Evolutionary conservation across 148 eudicot species (phyloP), one percentile per base, ranked within the genome.

Genomic region (Rhododendron ferrugineum): DNA sequence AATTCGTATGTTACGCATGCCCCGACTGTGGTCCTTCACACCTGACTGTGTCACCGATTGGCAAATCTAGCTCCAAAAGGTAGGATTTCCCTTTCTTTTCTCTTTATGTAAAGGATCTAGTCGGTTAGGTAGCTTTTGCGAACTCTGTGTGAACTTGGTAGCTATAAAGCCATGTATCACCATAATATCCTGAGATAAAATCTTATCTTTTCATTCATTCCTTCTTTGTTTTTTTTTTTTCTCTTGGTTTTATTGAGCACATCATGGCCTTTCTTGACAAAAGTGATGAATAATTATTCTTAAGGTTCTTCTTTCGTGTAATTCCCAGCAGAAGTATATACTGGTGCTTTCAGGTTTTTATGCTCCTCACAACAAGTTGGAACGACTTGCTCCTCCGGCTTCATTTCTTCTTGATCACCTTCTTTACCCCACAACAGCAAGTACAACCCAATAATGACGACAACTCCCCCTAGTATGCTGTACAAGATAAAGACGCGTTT

Each of bases 371-470:
- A 84, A 20, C 54, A 84, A 20, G 54, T 36, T 11, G 78, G 28
- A 70, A 50, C 20, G 11, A 88, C 46, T 84, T 79, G 84, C 83
- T 89, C 88, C 80, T 76, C 84, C 49, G 79, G 73, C 78, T 84
- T 91, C 50, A 66, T 60, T 34, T 60, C 85, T 77, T 87, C 84
- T 83, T 78, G 80, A 22, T 91, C 87, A 56, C 85, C 85, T 84
- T 92, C 95, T 86, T 93, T 93, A 22, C 96, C 96, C 96, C 95
- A 93, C 70, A 93, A 73, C 78, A 93, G 87, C 85, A 93, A 78
- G 86, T 95, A 92, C 83, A 95, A 89, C 66, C 96, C 96, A 22
- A 88, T 3, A 82, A 95, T 89, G 75, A 93, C 91, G 5, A 90
- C 82, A 40, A 64, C 76, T 80, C 91, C 98, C 44, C 96, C 98